A percentile compares a stretch with the other conserved stretches of the same genome.
Evolutionary conservation across 306 rosid genomes (phyloP).

Genomic region (Quillaja saponaria): DNA sequence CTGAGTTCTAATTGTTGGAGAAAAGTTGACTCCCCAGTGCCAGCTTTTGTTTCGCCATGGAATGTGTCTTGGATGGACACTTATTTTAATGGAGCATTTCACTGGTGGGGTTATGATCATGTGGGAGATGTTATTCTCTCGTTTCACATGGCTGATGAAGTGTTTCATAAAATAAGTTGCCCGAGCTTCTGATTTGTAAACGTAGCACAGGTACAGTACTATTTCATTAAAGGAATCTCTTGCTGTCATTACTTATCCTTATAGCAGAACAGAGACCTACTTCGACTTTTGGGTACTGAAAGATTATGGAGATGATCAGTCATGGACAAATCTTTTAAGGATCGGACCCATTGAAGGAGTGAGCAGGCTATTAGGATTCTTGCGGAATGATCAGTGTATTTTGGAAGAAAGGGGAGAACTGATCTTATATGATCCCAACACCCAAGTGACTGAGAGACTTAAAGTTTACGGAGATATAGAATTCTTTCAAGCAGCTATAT

Average conservation of each 20-base stretch:
- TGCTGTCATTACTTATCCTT: neutral
- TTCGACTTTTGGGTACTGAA: slow-evolving; percentile 23
- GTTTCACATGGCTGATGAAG: slow-evolving; percentile 4
- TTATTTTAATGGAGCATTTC: neutral
- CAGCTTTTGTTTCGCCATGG: neutral
- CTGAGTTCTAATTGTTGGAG: slow-evolving; percentile 11
- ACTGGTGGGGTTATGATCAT: slow-evolving; percentile 19
- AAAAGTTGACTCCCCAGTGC: slow-evolving; percentile 1
- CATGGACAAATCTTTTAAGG: neutral
- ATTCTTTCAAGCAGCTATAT: neutral
- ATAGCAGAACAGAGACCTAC: neutral
- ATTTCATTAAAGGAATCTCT: neutral
- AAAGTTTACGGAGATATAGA: neutral
- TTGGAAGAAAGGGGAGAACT: neutral
- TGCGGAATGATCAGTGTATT: neutral
- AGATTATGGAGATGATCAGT: slow-evolving; percentile 7
- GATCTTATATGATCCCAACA: neutral
- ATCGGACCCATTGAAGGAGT: neutral
- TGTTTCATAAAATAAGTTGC: neutral
- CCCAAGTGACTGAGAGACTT: neutral
- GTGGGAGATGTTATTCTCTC: neutral
- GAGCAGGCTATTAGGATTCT: neutral
- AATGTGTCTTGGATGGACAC: neutral
- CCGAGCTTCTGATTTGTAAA: neutral
- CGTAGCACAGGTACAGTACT: neutral